Evolutionary conservation across 441 rosid species (phyloP), one percentile per base, ranked within the genome.

Genomic region (Pelargonium fulgidum): DNA sequence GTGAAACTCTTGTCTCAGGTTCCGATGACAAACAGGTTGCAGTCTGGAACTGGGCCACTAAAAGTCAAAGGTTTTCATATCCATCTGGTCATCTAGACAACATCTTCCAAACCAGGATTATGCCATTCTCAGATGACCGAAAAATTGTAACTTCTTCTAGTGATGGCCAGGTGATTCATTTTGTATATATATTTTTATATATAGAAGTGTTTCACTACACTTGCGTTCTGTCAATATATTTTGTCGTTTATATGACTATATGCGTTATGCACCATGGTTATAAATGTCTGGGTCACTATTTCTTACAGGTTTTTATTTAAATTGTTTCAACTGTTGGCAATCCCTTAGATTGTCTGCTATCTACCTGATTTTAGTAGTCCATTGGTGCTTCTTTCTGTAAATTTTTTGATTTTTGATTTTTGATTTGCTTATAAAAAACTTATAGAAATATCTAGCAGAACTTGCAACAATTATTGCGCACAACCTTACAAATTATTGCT

Each of bases 1-100:
- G 91, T 1, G 86, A 87, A 14, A 29, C 79, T 70, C 89, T 86
- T 71, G 82, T 89, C 50, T 89, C 88, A 6, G 89, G 96, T 63
- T 89, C 96, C 20, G 90, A 87, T 82, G 96, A 89, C 70, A 81
- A 68, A 68, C 72, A 76, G 33, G 82, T 87, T 54, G 79, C 80
- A 69, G 67, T 87, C 3, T 89, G 92, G 96, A 78, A 83, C 66
- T 89, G 83, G 88, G 64, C 74, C 13, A 69, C 72, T 58, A 62
- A 72, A 65, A 75, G 36, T 69, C 76, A 12, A 71, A 66, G 14
- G 9, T 41, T 85, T 16, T 77, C 86, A 0, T 86, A 83, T 85
- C 47, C 70, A 7, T 87, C 89, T 10, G 91, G 92, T 0, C 91
- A 89, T 72, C 72, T 67, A 29, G 88, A 78, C 56, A 87, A 84